Percentiles rank a stretch among this genome's conserved stretches.
Conservation (phyloP, 2,329 filamentous ascomycete genomes). For the Apiospora marii region DNA sequence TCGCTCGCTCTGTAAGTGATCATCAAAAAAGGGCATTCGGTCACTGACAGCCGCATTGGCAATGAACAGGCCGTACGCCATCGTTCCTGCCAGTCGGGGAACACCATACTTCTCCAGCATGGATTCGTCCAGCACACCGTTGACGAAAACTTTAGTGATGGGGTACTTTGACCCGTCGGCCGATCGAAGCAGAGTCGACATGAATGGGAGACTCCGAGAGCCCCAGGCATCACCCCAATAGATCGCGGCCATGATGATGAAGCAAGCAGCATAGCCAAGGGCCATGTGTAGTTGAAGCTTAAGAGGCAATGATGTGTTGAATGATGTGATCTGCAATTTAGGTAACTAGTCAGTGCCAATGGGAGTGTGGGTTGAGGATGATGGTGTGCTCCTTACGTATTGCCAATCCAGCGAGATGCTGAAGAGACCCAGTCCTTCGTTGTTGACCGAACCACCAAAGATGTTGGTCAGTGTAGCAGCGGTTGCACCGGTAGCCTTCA, state of each 20-base stretch:
- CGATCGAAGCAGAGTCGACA: slow-evolving; percentile 57
- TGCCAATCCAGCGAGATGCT: slow-evolving; percentile 62
- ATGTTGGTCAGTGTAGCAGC: slow-evolving; percentile 54
- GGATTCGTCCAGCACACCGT: slow-evolving; percentile 50
- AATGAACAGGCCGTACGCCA: slow-evolving; percentile 63
- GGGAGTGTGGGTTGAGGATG: neutral
- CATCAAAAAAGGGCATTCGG: slow-evolving; percentile 24
- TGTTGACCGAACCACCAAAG: slow-evolving; percentile 60
- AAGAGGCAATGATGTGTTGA: slow-evolving; percentile 60
- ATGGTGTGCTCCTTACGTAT: slow-evolving; percentile 52
- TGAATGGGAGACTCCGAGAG: slow-evolving; percentile 57
- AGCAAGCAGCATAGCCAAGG: slow-evolving; percentile 57
- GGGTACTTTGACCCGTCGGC: slow-evolving; percentile 52
- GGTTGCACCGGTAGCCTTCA: slow-evolving; percentile 56
- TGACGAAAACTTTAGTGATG: slow-evolving; percentile 48
- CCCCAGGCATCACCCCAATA: slow-evolving; percentile 60
- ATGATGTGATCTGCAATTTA: slow-evolving; percentile 58
- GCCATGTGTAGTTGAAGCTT: slow-evolving; percentile 56
- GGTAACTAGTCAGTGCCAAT: slow-evolving; percentile 24
- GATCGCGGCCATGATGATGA: slow-evolving; percentile 57
- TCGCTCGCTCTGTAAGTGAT: neutral
- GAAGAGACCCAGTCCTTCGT: slow-evolving; percentile 60
- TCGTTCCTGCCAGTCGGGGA: slow-evolving; percentile 56
- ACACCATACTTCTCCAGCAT: slow-evolving; percentile 53
- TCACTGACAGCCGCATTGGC: slow-evolving; percentile 61